Evolutionary conservation across 768 basidiomycete species (phyloP).

Genomic region (Piloderma croceum): DNA sequence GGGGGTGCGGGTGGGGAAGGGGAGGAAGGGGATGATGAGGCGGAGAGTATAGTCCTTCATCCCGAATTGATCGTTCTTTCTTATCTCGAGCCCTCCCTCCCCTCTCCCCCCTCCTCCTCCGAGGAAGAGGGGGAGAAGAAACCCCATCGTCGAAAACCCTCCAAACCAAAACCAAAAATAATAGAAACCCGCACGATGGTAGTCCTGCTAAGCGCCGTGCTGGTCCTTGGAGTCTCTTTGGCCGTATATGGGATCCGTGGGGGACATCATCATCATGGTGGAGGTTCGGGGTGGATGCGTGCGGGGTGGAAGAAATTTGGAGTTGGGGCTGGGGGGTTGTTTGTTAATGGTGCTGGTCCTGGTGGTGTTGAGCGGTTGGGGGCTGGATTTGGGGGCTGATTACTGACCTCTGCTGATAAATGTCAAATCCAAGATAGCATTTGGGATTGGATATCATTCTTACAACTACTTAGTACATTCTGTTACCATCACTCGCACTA

Average conservation of each 20-base stretch:
- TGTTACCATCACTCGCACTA: too few species aligned
- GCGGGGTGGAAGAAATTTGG: not conserved
- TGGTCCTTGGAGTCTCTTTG: slow-evolving; percentile 67
- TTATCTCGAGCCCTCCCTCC: slow-evolving; percentile 18
- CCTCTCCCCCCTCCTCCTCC: not conserved
- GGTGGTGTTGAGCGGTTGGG: too few species aligned
- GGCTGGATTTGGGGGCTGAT: too few species aligned
- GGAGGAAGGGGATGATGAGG: slow-evolving; percentile 45
- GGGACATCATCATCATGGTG: not conserved
- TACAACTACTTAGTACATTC: too few species aligned
- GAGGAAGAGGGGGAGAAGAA: slow-evolving; percentile 8
- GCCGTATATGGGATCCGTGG: slow-evolving; percentile 38
- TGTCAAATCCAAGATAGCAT: too few species aligned
- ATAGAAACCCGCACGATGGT: slow-evolving; percentile 39
- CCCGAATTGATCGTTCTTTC: slow-evolving; percentile 57
- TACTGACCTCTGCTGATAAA: too few species aligned
- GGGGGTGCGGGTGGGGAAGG: slow-evolving; percentile 34
- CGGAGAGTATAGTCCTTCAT: slow-evolving; percentile 53
- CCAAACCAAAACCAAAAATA: slow-evolving; percentile 16
- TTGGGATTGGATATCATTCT: too few species aligned
- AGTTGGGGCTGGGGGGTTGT: too few species aligned
- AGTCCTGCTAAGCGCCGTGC: slow-evolving; percentile 61
- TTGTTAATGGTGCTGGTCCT: too few species aligned
- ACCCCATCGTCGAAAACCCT: slow-evolving; percentile 9
- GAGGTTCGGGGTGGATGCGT: not conserved